Percentiles rank a stretch among this genome's conserved stretches.
These are phyloP conservation scores for Podospora anserina DNA, from an alignment of 495 filamentous ascomycete species.

Conservation along the genomic window DNA sequence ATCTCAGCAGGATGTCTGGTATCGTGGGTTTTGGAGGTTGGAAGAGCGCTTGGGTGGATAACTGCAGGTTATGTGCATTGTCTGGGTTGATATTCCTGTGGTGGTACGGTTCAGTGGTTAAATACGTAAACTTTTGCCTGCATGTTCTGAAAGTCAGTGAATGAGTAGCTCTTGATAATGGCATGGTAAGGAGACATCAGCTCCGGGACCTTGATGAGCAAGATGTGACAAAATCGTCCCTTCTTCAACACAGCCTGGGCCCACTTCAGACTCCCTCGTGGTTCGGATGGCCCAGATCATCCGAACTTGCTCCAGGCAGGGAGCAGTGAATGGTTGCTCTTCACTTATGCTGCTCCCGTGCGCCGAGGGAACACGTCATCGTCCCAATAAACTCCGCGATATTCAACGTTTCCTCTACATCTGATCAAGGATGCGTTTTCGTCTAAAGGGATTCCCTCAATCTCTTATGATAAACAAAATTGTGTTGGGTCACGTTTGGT, in stretches of 20 bases:
- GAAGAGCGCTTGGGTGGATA: no score
- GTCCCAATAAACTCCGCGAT: neutral
- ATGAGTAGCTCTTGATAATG: no score
- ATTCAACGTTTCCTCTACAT: neutral
- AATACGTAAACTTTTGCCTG: no score
- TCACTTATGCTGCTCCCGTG: neutral
- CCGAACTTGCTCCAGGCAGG: neutral
- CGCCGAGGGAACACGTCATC: neutral
- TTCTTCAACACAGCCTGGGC: neutral
- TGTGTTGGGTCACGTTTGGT: neutral
- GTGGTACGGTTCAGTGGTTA: no score
- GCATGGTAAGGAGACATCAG: no score
- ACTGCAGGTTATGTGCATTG: no score
- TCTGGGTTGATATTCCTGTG: no score
- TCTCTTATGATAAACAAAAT: neutral
- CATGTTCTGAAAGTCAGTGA: no score
- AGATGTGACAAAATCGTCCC: neutral
- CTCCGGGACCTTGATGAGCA: neutral
- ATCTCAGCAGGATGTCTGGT: no score
- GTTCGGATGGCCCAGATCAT: neutral
- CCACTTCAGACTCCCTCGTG: neutral
- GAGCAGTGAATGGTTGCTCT: neutral
- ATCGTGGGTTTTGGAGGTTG: no score
- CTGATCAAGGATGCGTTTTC: neutral
- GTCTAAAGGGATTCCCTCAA: neutral